Evolutionary conservation across 768 basidiomycete species (phyloP), one percentile per base, ranked within the genome.

Genomic region (Exidia glandulosa): DNA sequence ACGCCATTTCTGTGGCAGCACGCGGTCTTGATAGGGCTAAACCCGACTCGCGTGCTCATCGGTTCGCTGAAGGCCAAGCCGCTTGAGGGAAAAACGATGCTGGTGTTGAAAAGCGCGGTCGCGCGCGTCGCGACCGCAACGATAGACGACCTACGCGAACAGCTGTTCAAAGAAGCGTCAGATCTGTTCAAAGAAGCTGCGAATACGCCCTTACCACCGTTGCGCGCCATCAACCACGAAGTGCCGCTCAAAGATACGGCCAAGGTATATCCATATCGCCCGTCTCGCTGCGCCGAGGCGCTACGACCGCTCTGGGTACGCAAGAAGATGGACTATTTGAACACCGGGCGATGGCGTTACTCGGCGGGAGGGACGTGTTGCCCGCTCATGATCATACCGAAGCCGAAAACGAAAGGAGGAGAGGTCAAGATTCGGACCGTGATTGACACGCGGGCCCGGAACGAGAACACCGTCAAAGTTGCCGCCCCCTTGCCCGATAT

Each of bases 161-260:
- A 13, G 34, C 36, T 58, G 9, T 19, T 19, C 33, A 9, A 6
- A n/a, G 32, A 47, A 6, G 57, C 57, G 10, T 6, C 5, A 12
- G 47, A 48, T 50, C 9, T 50, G 10, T 52, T 45, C 27, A 14
- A 23, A 58, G 62, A 2, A 67, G 67, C 0, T 58, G 63, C 2
- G 65, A 63, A 29, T 37, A 56, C 60, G 6, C 57, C 63, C 27
- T 37, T 76, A n/a, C 78, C 79, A 0, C 77, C 75, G 0, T 56
- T 76, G 3, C 30, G 73, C 1, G 74, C 60, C 0, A 73, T 79
- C 1, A 79, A 80, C 60, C 76, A 77, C 54, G 60, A 63, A 0
- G 77, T 80, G 1, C 74, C 72, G 0, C 59, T 80, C 1, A 72
- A 75, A 4, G 73, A 78, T 45, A 66, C 72, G 6, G 57, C 65